Conservation (phyloP, 257 asterid species). For the Cinchona pubescens region DNA sequence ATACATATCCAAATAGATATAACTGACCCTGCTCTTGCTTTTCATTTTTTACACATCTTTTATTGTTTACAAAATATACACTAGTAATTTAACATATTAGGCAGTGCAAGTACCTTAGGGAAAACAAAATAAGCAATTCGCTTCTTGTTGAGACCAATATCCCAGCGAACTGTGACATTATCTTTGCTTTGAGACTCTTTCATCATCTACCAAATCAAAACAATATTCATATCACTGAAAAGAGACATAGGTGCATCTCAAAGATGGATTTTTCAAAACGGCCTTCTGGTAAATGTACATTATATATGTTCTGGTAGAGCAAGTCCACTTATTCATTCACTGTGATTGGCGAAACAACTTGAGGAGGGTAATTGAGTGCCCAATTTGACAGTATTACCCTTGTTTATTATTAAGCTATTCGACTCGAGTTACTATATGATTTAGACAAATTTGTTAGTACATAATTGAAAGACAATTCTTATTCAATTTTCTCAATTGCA, state of each 20-base stretch:
- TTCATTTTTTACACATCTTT: no score
- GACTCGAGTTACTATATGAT: neutral
- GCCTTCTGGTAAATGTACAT: neutral
- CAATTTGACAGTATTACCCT: neutral
- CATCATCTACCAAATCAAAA: slow-evolving; percentile 67
- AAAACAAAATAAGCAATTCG: slow-evolving; percentile 90
- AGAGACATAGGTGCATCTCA: neutral
- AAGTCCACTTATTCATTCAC: neutral
- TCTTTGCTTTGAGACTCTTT: slow-evolving; percentile 99
- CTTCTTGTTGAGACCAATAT: slow-evolving; percentile 95
- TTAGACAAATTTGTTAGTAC: no score
- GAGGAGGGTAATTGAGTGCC: neutral
- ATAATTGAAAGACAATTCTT: no score
- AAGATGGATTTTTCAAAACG: neutral
- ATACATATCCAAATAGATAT: neutral
- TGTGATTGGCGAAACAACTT: neutral
- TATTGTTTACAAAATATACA: no score
- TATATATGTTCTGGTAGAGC: neutral
- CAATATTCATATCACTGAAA: neutral
- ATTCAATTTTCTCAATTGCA: neutral
- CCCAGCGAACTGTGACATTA: slow-evolving; percentile 87
- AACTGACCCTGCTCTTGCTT: no score
- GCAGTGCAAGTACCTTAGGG: slow-evolving; percentile 61
- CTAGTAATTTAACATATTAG: neutral
- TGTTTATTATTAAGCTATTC: neutral